A percentile compares a stretch with the other conserved stretches of the same genome.
These are phyloP conservation scores for Bipolaris gigantea DNA, from an alignment of 2,329 filamentous ascomycete genomes.

Conservation along the genomic window DNA sequence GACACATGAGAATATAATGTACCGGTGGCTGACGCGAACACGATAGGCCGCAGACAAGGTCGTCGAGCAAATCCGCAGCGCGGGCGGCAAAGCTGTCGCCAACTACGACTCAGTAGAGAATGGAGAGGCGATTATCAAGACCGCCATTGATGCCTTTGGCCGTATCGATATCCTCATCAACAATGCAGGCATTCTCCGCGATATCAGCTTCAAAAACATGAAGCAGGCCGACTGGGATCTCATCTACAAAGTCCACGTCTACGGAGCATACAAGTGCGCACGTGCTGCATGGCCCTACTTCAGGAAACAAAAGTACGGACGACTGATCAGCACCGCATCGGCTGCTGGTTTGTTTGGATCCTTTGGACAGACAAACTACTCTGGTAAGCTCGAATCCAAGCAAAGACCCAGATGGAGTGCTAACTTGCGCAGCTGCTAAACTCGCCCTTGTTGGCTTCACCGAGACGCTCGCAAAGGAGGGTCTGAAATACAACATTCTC, in stretches of 20 bases:
- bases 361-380: constrained; percentile 97
- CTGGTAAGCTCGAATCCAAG: constrained; percentile 53
- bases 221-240: constrained; percentile 96
- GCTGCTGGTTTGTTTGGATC: constrained; percentile 92
- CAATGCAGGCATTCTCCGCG: constrained; percentile 93
- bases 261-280: constrained; percentile 92
- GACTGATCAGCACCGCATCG: constrained; percentile 96
- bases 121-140: constrained; percentile 92
- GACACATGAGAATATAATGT: neutral
- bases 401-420: constrained; percentile 16
- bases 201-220: constrained; percentile 99
- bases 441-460: constrained; percentile 94
- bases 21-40: constrained; percentile 11
- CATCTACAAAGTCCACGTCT: constrained; percentile 88
- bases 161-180: constrained; percentile 95
- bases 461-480: constrained; percentile 96
- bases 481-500: constrained; percentile 95
- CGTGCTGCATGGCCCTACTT: constrained; percentile 96
- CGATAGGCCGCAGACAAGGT: constrained; percentile 77
- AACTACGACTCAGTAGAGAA: constrained; percentile 96
- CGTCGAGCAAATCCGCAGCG: constrained; percentile 79
- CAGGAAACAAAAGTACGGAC: constrained; percentile 97
- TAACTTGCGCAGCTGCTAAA: constrained; percentile 70
- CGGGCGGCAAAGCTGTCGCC: constrained; percentile 92
- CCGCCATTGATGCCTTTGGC: constrained; percentile 77